Conservation (phyloP, 2,329 filamentous ascomycete genomes). For the Ceratocystis alfenasii region DNA sequence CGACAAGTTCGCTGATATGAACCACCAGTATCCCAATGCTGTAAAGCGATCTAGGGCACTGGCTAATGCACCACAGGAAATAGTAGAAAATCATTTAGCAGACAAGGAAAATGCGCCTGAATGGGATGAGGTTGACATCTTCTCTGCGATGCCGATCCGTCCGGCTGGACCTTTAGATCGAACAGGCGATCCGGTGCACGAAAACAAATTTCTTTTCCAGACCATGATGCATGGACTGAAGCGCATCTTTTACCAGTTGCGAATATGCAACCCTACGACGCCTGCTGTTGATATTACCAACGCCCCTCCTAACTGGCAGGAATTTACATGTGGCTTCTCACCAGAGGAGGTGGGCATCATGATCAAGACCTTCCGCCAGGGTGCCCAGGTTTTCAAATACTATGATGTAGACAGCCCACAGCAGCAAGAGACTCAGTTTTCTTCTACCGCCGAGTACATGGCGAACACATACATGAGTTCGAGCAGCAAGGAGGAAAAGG, state of each 20-base stretch:
- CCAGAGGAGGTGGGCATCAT: constrained; percentile 95
- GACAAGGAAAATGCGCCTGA: constrained; percentile 71
- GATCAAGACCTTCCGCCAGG: constrained; percentile 93
- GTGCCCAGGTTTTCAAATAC: constrained; percentile 91
- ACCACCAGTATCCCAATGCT: constrained; percentile 85
- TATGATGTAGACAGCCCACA: constrained; percentile 75
- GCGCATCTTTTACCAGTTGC: constrained; percentile 78
- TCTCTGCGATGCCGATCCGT: constrained; percentile 81
- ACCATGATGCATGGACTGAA: constrained; percentile 93
- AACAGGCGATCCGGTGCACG: constrained; percentile 76
- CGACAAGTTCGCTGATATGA: constrained; percentile 98
- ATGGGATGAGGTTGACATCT: constrained; percentile 98
- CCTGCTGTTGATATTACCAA: constrained; percentile 60
- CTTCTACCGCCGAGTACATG: constrained; percentile 77
- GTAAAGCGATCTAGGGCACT: constrained; percentile 67
- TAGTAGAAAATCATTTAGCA: constrained; percentile 72
- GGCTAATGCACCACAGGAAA: constrained; percentile 43
- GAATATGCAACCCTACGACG: constrained; percentile 60
- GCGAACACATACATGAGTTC: constrained; percentile 91
- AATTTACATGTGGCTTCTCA: constrained; percentile 91
- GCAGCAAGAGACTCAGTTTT: constrained; percentile 16
- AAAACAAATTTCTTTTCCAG: constrained; percentile 97
- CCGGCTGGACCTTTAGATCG: constrained; percentile 73
- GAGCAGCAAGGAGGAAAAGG: constrained; percentile 91
- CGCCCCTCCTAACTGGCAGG: constrained; percentile 81